Evolutionary conservation across 2,329 filamentous ascomycete species (phyloP).

Genomic region (Colletotrichum nymphaeae): DNA sequence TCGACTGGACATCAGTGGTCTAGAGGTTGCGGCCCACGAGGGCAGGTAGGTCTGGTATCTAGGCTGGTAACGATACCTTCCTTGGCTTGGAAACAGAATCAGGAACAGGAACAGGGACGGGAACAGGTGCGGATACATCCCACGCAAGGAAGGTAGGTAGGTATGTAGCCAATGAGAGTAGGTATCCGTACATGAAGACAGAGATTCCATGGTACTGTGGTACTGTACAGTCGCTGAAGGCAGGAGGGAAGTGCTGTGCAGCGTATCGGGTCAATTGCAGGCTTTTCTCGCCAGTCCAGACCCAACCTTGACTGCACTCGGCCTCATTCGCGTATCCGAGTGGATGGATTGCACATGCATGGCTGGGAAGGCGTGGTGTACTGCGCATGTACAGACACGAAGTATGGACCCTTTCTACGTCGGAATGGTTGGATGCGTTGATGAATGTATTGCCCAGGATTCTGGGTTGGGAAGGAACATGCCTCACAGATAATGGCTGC

Average conservation of each 20-base stretch:
- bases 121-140: background rate
- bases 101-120: background rate
- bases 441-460: background rate
- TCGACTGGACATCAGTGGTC: background rate
- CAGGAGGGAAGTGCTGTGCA: slow-evolving; percentile 3
- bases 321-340: background rate
- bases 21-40: background rate
- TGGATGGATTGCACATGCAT: slow-evolving; percentile 3
- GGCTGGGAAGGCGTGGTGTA: background rate
- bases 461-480: background rate
- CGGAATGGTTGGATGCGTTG: background rate
- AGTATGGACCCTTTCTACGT: background rate
- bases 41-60: background rate
- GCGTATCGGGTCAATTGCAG: slow-evolving; percentile 5
- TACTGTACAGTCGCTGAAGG: background rate
- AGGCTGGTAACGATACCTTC: background rate
- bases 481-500: background rate
- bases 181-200: too few species aligned
- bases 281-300: background rate
- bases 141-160: background rate
- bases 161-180: background rate
- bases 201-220: too few species aligned
- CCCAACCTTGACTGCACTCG: background rate
- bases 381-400: too few species aligned
- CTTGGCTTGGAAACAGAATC: background rate